Base-by-base conservation (phyloP, 805 yeast species). In the Candida boleticola region DNA sequence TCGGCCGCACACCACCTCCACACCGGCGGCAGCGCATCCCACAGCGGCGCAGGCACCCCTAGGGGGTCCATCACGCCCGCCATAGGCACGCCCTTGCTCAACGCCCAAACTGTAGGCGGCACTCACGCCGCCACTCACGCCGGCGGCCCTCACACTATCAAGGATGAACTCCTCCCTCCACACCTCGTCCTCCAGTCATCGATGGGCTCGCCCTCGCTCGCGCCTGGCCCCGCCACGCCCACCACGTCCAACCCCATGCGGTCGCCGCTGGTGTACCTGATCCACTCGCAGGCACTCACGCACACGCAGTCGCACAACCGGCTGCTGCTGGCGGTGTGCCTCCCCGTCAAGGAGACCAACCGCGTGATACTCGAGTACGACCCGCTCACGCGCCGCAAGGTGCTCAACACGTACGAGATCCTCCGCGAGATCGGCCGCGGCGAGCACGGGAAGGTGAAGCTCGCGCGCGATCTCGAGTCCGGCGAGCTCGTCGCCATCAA, bases 401-500 rank as follows among this genome's bases (percentile, higher is more conserved):
- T 84, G 27, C 72, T 93, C 47, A 93, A 93, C 64, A 82, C 95
- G 0, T 93, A 90, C 59, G 99, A 93, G 62, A 86, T 93, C 29
- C 64, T 89, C 23, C 73, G 77, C 20, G 97, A 90, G 64, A 72
- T 93, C 22, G 99, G 99, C 9, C 74, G 86, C 27, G 99, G 99
- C n/a, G 96, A 90, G 61, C 98, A 92, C 64, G 98, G 99, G n/a
- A 92, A 89, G 61, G 99, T 93, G 33, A 93, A 93, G 60, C 73
- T 93, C 16, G 99, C 95, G 0, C 77, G 77, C 45, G 92, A 90
- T 58, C 63, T 83, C 41, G 71, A 76, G n/a, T 63, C 74, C 4
- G 71, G 76, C 35, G 81, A 76, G 49, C 68, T 79, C 25, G 96
- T 89, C n/a, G 99, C 99, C 3, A 89, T 93, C 42, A 93, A 93